Conservation (phyloP, 345 rosid genomes). For the Syzygium aromaticum region DNA sequence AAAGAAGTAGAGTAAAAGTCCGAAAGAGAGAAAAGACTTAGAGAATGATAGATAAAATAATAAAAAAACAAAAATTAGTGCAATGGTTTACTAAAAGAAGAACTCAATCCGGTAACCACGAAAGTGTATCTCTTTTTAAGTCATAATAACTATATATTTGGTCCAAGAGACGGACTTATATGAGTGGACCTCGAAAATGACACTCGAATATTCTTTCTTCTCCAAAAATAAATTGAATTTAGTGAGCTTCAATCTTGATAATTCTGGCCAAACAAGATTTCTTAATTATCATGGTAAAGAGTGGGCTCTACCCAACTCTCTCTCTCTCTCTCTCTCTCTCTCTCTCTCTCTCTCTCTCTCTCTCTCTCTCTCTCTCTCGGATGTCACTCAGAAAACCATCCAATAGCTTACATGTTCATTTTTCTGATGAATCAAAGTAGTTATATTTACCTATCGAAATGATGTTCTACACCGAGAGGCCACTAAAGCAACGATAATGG, state of each 20-base stretch:
- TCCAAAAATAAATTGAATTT: background rate
- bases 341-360: background rate
- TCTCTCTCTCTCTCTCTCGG: background rate
- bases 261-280: background rate
- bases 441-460: background rate
- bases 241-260: background rate
- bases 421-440: background rate
- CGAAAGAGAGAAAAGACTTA: too few relatives aligned
- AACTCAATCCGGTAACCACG: background rate
- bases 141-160: background rate
- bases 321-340: background rate
- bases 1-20: too few relatives aligned
- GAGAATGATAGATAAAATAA: too few relatives aligned
- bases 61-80: background rate
- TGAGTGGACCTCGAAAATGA: background rate
- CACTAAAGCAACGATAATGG: background rate
- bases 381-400: background rate
- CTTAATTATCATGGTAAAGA: background rate
- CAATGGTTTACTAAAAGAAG: background rate
- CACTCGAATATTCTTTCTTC: background rate
- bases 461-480: background rate
- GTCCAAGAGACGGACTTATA: background rate
- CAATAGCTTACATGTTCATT: background rate
- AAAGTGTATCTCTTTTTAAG: background rate
- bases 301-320: background rate